Evolutionary conservation across 176 grass and related monocot genomes (phyloP), one percentile per base, ranked within the genome.

Genomic region (Tillandsia leiboldiana): DNA sequence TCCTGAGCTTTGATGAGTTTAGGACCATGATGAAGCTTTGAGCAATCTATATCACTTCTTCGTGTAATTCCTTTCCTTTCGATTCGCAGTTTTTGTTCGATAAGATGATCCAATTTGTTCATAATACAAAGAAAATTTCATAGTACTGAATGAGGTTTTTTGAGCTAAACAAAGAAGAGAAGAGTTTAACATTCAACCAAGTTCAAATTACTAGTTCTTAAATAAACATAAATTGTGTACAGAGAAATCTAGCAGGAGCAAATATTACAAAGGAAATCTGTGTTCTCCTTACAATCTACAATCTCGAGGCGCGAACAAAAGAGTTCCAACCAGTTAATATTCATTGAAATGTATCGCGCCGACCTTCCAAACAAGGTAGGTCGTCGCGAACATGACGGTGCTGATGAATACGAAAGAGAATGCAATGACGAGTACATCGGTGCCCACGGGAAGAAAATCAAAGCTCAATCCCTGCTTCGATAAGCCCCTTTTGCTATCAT

Each of bases 261-360:
- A 61, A 61, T 61, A 23, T 23, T 61, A 61, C 56, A 23, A 61
- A 15, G 22, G 56, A 61, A 9, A n/a, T 59, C 33, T 8, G 33
- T 61, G 56, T 61, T 23, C 56, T 61, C 56, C 56, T 61, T 23
- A 23, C 10, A 61, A 61, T 23, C 56, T 61, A 10, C 56, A 14
- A 33, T 14, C 56, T 8, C 56, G 20, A 10, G 2, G 20, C 6
- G 10, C 20, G 8, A 59, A 18, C 14, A 64, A n/a, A 52, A 8
- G 66, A 23, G 13, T 64, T 62, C 72, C 22, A 4, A 73, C 56
- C 24, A 18, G 69, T 76, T 75, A 99, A 75, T 82, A 93, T 72
- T 94, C 95, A 78, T 99, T 93, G 78, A 93, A 94, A 72, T 99
- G 95, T 77, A 94, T 99, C 67, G 80, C 95, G 58, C 82, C 95